Conservation (phyloP, 2,329 filamentous ascomycete genomes). For the Trichoderma koningiopsis region DNA sequence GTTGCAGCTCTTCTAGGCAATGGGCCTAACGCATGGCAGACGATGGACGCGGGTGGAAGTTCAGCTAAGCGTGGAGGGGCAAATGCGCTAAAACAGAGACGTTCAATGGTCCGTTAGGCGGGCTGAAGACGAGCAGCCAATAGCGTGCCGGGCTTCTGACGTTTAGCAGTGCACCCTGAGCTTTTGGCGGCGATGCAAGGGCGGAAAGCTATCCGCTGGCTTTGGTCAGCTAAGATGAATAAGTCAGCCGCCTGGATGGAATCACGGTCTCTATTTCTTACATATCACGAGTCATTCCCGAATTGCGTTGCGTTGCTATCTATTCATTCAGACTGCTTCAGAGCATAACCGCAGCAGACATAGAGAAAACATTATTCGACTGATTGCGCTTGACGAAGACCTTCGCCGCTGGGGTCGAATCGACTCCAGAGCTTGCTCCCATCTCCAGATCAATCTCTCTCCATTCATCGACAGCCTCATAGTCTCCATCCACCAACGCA, state of each 20-base stretch:
- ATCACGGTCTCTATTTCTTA: neutral
- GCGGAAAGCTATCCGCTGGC: conserved; percentile 23
- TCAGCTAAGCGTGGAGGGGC: conserved; percentile 30
- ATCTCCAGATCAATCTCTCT: neutral
- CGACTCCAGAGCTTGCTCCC: neutral
- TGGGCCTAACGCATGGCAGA: neutral
- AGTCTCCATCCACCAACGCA: neutral
- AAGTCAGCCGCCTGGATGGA: conserved; percentile 20
- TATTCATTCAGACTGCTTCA: too few relatives aligned
- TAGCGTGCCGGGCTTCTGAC: neutral
- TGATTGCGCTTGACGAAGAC: neutral
- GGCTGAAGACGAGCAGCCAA: neutral
- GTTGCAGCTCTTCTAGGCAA: neutral
- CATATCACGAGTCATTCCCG: neutral
- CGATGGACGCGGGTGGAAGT: conserved; percentile 31
- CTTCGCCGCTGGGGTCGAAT: conserved; percentile 1
- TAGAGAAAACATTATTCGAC: neutral
- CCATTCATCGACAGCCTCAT: neutral
- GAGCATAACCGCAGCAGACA: neutral
- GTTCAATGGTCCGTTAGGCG: neutral
- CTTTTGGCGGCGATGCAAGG: conserved; percentile 5
- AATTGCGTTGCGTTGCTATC: neutral
- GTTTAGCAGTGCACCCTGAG: neutral
- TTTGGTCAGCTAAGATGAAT: conserved; percentile 1
- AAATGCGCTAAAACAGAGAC: conserved; percentile 21